A percentile compares a stretch with the other conserved stretches of the same genome.
phyloP scores from a whole-genome alignment of 768 basidiomycete genomes.

The Mycena amicta region DNA sequence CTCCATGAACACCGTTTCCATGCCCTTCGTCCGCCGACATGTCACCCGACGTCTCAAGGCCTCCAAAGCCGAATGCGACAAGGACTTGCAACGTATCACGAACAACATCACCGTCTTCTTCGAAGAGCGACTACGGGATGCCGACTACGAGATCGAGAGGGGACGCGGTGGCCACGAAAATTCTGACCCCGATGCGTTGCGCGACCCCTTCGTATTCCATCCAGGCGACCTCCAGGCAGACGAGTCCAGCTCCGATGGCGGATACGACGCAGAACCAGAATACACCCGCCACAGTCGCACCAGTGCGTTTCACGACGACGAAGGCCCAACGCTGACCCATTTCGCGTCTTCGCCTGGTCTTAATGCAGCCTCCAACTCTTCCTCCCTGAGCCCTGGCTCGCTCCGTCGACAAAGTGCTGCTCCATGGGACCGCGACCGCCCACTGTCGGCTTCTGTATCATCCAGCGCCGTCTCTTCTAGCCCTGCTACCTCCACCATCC shows the following conservation, averaged over 20 bases:
- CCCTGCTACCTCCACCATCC: constrained; percentile 59
- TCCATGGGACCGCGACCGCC: constrained; percentile 60
- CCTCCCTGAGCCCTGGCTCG: constrained; percentile 63
- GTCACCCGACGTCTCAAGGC: constrained; percentile 90
- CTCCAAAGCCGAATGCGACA: constrained; percentile 96
- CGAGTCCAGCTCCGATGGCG: constrained; percentile 79
- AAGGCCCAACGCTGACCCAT: constrained; percentile 51
- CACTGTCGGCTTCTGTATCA: constrained; percentile 55
- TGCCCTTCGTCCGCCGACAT: constrained; percentile 92
- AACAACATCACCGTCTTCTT: constrained; percentile 94
- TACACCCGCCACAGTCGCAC: constrained; percentile 69
- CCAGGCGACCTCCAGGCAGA: constrained; percentile 64
- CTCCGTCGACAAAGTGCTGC: constrained; percentile 65
- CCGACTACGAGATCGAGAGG: constrained; percentile 70
- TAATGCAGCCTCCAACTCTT: constrained; percentile 66
- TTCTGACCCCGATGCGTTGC: constrained; percentile 61
- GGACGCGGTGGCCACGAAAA: constrained; percentile 59
- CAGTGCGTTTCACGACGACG: constrained; percentile 65
- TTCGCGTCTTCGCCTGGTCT: constrained; percentile 57
- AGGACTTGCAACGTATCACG: constrained; percentile 91
- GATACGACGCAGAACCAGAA: constrained; percentile 79
- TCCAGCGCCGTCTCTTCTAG: constrained; percentile 59
- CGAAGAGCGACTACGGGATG: constrained; percentile 84
- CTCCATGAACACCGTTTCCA: constrained; percentile 71
- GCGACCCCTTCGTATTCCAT: constrained; percentile 64